Conservation (phyloP, 2,329 filamentous ascomycete species). For the Fusarium sp. region DNA sequence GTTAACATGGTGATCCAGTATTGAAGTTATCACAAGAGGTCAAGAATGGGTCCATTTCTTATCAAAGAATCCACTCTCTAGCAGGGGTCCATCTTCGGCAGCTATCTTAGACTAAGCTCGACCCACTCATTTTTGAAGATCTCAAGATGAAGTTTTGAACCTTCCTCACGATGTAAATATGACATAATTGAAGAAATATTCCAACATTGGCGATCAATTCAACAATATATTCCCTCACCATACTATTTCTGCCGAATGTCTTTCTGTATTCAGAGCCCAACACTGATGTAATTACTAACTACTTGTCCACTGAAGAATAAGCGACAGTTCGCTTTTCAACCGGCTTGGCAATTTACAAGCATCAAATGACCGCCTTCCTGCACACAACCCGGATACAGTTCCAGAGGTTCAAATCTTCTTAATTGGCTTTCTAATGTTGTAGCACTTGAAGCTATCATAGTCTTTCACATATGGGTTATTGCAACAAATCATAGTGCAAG, state of each 20-base stretch:
- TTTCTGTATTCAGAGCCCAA: neutral
- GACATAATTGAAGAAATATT: neutral
- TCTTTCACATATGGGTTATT: neutral
- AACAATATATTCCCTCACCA: too few species aligned
- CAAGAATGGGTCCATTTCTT: conserved; percentile 22
- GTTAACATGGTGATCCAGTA: too few species aligned
- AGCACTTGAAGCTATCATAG: neutral
- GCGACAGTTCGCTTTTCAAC: neutral
- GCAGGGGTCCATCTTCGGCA: conserved; percentile 31
- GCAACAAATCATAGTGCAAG: neutral
- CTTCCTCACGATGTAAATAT: conserved; percentile 5
- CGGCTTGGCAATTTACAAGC: neutral
- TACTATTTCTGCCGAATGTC: neutral
- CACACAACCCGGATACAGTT: neutral
- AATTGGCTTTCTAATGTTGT: fast-evolving
- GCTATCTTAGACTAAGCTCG: conserved; percentile 5
- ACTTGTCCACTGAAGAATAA: neutral
- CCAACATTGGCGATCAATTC: neutral
- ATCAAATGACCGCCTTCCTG: neutral
- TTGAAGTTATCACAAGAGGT: conserved; percentile 2
- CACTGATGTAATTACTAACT: too few species aligned
- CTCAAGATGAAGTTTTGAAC: conserved; percentile 12
- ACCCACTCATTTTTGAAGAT: conserved; percentile 26
- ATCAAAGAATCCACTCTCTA: conserved; percentile 27
- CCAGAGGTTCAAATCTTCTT: neutral